Conservation (phyloP, 345 rosid species). For the Passiflora organensis region DNA sequence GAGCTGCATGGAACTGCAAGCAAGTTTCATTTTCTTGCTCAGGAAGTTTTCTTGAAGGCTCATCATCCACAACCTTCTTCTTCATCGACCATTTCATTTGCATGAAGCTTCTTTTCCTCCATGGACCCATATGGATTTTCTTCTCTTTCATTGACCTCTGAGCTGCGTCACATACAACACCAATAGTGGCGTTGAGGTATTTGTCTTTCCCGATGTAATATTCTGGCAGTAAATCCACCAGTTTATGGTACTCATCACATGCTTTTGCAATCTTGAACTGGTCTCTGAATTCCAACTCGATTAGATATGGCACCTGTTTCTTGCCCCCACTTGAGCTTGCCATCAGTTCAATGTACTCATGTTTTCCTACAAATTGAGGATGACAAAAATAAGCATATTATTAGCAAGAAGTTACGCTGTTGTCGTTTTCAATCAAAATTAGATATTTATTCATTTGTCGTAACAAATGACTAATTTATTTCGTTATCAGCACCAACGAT, state of each 20-base stretch:
- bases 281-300: conserved; percentile 41
- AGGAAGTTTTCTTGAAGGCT: neutral
- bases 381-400: no score
- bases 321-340: conserved; percentile 25
- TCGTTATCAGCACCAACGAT: no score
- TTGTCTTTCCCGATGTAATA: conserved; percentile 39
- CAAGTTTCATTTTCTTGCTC: conserved; percentile 7
- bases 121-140: conserved; percentile 41
- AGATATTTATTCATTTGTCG: no score
- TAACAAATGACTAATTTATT: no score
- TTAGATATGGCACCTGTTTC: conserved; percentile 33
- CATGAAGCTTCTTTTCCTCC: conserved; percentile 48
- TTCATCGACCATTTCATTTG: conserved; percentile 47
- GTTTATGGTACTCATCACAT: conserved; percentile 29
- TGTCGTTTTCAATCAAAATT: no score
- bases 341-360: conserved; percentile 36
- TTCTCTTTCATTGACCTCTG: conserved; percentile 45
- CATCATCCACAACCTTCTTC: neutral
- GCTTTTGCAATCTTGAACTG: conserved; percentile 44
- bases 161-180: conserved; percentile 34
- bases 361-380: conserved; percentile 23
- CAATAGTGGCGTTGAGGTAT: conserved; percentile 28
- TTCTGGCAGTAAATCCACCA: conserved; percentile 30
- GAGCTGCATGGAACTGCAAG: conserved; percentile 11
- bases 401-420: no score